Percentiles rank a stretch among this genome's conserved stretches.
phyloP scores from a whole-genome alignment of 2,329 filamentous ascomycete genomes.

The Alternaria ethzedia region DNA sequence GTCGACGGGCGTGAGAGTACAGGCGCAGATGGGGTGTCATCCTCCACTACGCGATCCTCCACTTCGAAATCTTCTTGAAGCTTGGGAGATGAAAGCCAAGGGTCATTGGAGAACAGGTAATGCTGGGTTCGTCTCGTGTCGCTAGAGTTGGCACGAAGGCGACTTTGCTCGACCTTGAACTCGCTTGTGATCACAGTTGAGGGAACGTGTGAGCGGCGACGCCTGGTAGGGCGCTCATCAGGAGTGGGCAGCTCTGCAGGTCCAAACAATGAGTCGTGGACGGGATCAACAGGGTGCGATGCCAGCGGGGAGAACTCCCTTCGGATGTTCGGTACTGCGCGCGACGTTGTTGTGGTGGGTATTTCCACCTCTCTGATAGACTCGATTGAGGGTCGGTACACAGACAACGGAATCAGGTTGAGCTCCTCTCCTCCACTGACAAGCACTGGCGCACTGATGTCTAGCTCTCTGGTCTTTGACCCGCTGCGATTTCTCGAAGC shows the following conservation, averaged over 20 bases:
- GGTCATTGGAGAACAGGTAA: constrained; percentile 36
- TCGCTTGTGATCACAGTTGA: constrained; percentile 19
- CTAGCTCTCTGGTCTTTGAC: constrained; percentile 32
- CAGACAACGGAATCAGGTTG: constrained; percentile 44
- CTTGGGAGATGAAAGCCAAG: constrained; percentile 36
- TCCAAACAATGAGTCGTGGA: constrained; percentile 20
- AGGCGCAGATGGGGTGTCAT: constrained; percentile 25
- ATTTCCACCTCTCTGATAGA: constrained; percentile 19
- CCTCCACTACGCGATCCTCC: constrained; percentile 17
- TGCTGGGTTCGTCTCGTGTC: constrained; percentile 34
- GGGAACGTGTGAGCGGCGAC: constrained; percentile 31
- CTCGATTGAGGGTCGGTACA: constrained; percentile 21
- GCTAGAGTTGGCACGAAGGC: constrained; percentile 39
- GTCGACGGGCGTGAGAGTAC: constrained; percentile 26
- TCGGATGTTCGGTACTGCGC: constrained; percentile 20
- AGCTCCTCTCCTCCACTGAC: constrained; percentile 42
- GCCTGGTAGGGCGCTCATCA: constrained; percentile 16
- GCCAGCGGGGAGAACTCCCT: constrained; percentile 40
- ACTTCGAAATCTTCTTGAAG: constrained; percentile 20
- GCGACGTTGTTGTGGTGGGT: constrained; percentile 6
- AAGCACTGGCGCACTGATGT: constrained; percentile 42
- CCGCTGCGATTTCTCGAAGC: constrained; percentile 30
- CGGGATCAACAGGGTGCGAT: constrained; percentile 40
- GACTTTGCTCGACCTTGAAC: constrained; percentile 21
- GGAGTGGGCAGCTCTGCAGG: constrained; percentile 15